Percentiles rank a stretch among this genome's conserved stretches.
These are phyloP conservation scores for Fusarium praegraminearum DNA, from an alignment of 2,329 filamentous ascomycete species.

Conservation along the genomic window DNA sequence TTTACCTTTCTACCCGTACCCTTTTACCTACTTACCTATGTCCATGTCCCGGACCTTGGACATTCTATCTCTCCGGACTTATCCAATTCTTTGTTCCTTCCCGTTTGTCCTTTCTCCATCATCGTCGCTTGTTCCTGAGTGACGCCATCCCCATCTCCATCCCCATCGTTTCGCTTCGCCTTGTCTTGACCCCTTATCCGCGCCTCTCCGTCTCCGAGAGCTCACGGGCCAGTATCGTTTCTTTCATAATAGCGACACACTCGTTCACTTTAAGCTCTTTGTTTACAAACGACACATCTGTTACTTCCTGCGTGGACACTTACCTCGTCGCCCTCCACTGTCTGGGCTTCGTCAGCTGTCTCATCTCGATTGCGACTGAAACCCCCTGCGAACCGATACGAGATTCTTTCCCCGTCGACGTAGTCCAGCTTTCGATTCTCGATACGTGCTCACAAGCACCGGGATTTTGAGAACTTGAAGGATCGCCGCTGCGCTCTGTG, in stretches of 20 bases:
- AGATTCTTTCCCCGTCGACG: conserved; percentile 9
- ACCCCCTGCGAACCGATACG: conserved; percentile 34
- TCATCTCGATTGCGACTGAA: conserved; percentile 14
- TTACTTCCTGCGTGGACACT: not conserved
- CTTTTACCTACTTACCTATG: not conserved
- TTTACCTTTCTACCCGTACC: conserved; percentile 19
- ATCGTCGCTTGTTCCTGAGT: conserved; percentile 34
- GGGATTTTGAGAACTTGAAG: not conserved
- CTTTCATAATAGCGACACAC: conserved; percentile 32
- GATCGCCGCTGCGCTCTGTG: not conserved
- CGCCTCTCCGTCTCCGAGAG: conserved; percentile 26
- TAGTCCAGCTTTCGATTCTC: conserved; percentile 13
- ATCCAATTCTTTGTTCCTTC: conserved; percentile 36
- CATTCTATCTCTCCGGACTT: conserved; percentile 21
- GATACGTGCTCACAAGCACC: conserved; percentile 8
- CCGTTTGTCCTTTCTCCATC: conserved; percentile 28
- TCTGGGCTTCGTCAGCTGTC: conserved; percentile 15
- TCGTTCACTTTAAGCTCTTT: conserved; percentile 34
- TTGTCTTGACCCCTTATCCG: conserved; percentile 28
- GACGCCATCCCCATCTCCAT: conserved; percentile 34
- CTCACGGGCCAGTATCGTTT: conserved; percentile 27
- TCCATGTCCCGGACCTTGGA: not conserved
- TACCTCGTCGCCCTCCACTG: conserved; percentile 10
- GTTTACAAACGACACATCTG: conserved; percentile 14
- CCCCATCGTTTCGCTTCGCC: conserved; percentile 23